phyloP scores from a whole-genome alignment of 208 protist species.

The Balamuthia mandrillaris region DNA sequence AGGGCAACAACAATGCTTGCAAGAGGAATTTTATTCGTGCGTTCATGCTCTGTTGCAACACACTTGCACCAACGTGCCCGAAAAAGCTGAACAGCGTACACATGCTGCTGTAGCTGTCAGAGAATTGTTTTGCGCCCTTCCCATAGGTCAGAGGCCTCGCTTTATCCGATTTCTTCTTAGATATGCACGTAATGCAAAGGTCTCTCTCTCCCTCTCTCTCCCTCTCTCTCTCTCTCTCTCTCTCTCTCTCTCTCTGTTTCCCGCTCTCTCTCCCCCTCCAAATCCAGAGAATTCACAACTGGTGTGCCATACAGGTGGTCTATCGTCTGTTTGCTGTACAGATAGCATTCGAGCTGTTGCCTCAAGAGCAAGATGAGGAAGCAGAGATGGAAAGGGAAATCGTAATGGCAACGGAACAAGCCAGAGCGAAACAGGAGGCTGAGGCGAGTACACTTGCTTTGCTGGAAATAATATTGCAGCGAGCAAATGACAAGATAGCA shows the following conservation, averaged over 20 bases:
- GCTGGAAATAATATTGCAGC: conserved; percentile 4
- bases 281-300: too few relatives aligned
- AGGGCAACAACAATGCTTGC: too few relatives aligned
- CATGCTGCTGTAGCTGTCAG: not conserved
- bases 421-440: not conserved
- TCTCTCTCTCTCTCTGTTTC: too few relatives aligned
- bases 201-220: too few relatives aligned
- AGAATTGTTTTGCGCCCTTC: not conserved
- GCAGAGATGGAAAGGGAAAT: not conserved
- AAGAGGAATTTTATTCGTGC: conserved; percentile 1
- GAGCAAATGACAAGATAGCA: conserved; percentile 12
- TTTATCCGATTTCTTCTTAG: conserved; percentile 18
- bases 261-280: too few relatives aligned
- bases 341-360: not conserved
- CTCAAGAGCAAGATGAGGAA: conserved; percentile 2
- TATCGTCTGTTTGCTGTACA: conserved; percentile 31
- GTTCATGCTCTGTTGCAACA: conserved; percentile 23
- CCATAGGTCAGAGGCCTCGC: conserved; percentile 22
- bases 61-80: conserved; percentile 16
- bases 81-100: not conserved
- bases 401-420: not conserved
- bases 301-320: too few relatives aligned
- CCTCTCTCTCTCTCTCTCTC: too few relatives aligned
- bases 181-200: conserved; percentile 29
- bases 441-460: not conserved